Evolutionary conservation across 805 yeast species (phyloP).

Genomic region (Starmerella tilneyi): DNA sequence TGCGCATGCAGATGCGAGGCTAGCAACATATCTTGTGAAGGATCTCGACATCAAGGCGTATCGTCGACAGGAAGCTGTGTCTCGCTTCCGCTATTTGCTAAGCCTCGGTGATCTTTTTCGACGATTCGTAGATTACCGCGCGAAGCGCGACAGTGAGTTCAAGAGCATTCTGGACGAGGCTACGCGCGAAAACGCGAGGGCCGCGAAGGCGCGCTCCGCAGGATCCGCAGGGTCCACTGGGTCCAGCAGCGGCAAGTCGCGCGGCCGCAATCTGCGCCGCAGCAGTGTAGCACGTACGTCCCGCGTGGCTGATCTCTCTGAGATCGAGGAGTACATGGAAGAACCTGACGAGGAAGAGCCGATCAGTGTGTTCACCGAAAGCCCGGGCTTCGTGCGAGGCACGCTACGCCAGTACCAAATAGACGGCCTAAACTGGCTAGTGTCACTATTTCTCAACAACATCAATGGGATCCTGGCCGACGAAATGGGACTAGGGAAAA

Average conservation of each 20-base stretch:
- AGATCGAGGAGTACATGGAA: slow-evolving; percentile 35
- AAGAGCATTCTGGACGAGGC: slow-evolving; percentile 30
- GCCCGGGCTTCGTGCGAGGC: slow-evolving; percentile 70
- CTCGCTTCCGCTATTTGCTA: slow-evolving; percentile 65
- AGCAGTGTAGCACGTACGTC: slow-evolving; percentile 10
- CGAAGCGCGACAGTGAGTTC: slow-evolving; percentile 63
- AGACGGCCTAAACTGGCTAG: slow-evolving; percentile 92
- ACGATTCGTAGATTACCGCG: slow-evolving; percentile 70
- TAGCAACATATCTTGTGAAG: slow-evolving; percentile 13
- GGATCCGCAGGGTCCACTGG: too few relatives aligned
- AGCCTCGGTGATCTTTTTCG: slow-evolving; percentile 77
- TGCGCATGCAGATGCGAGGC: slow-evolving; percentile 12
- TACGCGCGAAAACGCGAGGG: slow-evolving; percentile 17
- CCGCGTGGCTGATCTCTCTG: slow-evolving; percentile 23
- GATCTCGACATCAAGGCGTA: slow-evolving; percentile 11
- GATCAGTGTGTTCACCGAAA: slow-evolving; percentile 65
- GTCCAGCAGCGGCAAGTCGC: slow-evolving; percentile 35
- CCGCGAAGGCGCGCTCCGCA: slow-evolving; percentile 14
- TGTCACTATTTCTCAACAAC: slow-evolving; percentile 71
- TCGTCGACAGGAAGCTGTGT: slow-evolving; percentile 47
- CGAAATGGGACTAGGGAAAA: slow-evolving; percentile 97
- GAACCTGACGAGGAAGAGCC: slow-evolving; percentile 25
- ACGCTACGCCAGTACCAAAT: slow-evolving; percentile 78
- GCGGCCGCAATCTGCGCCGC: slow-evolving; percentile 20
- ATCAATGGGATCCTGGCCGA: slow-evolving; percentile 91